phyloP scores from a whole-genome alignment of 2,329 filamentous ascomycete species.

The Ophiostoma ips region DNA sequence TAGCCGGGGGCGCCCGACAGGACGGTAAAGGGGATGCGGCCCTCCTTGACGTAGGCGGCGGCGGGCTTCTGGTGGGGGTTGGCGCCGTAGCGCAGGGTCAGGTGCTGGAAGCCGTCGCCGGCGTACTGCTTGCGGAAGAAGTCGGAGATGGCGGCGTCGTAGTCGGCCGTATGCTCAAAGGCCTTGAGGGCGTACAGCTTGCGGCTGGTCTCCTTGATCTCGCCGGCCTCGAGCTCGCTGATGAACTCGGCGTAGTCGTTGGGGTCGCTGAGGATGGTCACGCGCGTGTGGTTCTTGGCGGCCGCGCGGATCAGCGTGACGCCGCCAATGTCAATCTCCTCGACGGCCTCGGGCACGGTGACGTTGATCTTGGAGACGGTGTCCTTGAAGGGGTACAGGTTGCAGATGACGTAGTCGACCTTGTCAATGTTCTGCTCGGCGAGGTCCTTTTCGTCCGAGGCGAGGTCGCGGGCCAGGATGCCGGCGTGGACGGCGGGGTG shows the following conservation, averaged over 20 bases:
- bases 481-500: constrained; percentile 85
- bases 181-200: constrained; percentile 91
- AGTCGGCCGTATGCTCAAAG: constrained; percentile 95
- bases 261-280: constrained; percentile 92
- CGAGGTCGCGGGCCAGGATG: constrained; percentile 87
- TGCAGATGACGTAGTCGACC: constrained; percentile 94
- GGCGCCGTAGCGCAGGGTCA: constrained; percentile 82
- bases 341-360: constrained; percentile 88
- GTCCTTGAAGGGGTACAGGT: constrained; percentile 98
- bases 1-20: constrained; percentile 83
- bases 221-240: constrained; percentile 73
- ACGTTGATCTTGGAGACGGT: constrained; percentile 95
- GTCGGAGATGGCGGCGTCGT: constrained; percentile 84
- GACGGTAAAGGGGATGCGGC: constrained; percentile 83
- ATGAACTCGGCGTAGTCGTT: constrained; percentile 90
- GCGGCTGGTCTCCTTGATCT: constrained; percentile 72
- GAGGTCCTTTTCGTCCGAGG: constrained; percentile 92
- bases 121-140: constrained; percentile 99
- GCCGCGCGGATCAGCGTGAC: constrained; percentile 93
- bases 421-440: constrained; percentile 90
- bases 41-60: constrained; percentile 61
- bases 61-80: constrained; percentile 99
- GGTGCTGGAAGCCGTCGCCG: constrained; percentile 65
- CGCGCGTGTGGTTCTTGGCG: constrained; percentile 92
- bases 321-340: constrained; percentile 97